These are phyloP conservation scores for Cytospora mali DNA, from an alignment of 2,329 filamentous ascomycete species.

Conservation along the genomic window DNA sequence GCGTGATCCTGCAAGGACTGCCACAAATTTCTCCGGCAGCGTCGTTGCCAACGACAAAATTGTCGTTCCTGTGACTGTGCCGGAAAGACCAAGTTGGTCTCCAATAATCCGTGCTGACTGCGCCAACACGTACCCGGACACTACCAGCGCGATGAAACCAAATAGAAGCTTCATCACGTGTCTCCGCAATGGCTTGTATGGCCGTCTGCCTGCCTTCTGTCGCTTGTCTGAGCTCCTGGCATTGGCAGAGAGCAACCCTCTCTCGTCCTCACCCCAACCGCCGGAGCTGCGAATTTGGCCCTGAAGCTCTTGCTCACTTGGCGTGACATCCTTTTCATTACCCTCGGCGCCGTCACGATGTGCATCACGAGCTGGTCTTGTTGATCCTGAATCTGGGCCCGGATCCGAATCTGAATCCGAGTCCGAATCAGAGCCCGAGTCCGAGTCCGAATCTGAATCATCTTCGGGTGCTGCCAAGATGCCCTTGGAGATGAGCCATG, in stretches of 20 bases:
- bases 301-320: not conserved
- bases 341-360: constrained; percentile 31
- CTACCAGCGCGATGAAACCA: constrained; percentile 46
- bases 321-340: constrained; percentile 12
- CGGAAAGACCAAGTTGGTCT: constrained; percentile 45
- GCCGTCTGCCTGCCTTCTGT: constrained; percentile 2
- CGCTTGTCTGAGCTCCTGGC: not conserved
- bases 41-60: constrained; percentile 54
- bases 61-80: constrained; percentile 49
- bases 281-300: not conserved
- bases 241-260: not conserved
- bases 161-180: constrained; percentile 42
- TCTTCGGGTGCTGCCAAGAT: constrained; percentile 44
- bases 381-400: not conserved
- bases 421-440: constrained; percentile 16
- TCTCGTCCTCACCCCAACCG: not conserved
- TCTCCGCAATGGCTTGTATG: constrained; percentile 27
- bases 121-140: constrained; percentile 53
- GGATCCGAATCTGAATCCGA: constrained; percentile 5
- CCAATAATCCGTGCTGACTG: constrained; percentile 46
- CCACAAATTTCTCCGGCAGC: constrained; percentile 54
- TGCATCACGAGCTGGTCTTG: constrained; percentile 21
- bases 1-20: constrained; percentile 48
- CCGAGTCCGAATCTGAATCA: constrained; percentile 43
- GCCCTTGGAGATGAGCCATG: constrained; percentile 48